These are phyloP conservation scores for Eucalyptus tenuipes DNA, from an alignment of 345 rosid genomes.

Conservation along the genomic window DNA sequence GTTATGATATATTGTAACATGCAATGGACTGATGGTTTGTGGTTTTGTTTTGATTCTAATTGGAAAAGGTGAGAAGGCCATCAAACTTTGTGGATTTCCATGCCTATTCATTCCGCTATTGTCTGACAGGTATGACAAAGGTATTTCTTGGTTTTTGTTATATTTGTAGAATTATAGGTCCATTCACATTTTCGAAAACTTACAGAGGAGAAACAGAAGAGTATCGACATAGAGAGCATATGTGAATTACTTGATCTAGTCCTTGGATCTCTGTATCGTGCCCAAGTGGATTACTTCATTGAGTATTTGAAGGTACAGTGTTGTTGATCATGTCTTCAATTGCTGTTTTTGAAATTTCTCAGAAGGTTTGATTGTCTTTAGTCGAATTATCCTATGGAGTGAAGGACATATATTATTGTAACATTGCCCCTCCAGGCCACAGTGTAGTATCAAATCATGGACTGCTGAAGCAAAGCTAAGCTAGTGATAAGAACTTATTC, in stretches of 20 bases:
- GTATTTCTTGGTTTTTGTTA: background rate
- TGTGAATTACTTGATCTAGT: constrained; percentile 78
- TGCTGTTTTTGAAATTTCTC: background rate
- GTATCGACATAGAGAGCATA: constrained; percentile 80
- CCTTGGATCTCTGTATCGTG: constrained; percentile 57
- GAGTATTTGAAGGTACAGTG: constrained; percentile 62
- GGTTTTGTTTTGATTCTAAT: background rate
- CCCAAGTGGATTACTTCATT: constrained; percentile 64
- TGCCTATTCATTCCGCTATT: constrained; percentile 75
- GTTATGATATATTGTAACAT: background rate
- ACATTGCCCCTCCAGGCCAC: background rate
- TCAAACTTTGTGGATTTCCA: constrained; percentile 74
- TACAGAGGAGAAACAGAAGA: constrained; percentile 89
- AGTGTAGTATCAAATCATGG: background rate
- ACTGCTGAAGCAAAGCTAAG: background rate
- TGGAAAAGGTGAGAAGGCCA: constrained; percentile 52
- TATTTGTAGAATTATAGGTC: background rate
- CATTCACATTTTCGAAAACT: background rate
- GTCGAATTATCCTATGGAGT: background rate
- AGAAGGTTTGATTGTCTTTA: background rate
- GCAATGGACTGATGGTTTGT: background rate
- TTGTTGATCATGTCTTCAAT: background rate
- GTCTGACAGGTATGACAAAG: constrained; percentile 61
- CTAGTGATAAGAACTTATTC: background rate
- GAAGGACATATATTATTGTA: background rate